Evolutionary conservation across 1,284 basidiomycete genomes (phyloP), one percentile per base, ranked within the genome.

Genomic region (Ceratobasidium sp.): DNA sequence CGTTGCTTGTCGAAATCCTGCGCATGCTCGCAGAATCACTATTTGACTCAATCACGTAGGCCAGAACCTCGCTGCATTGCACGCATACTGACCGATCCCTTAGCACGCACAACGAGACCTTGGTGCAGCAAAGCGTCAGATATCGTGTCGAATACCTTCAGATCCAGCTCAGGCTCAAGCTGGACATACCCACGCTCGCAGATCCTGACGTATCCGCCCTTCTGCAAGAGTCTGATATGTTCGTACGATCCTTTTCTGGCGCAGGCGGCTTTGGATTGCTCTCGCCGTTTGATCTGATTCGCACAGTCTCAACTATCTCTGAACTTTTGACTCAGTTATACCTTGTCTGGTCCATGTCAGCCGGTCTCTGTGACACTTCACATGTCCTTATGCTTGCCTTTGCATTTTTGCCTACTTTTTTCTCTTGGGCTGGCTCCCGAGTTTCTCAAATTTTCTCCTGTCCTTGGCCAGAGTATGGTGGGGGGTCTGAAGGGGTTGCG

Each of bases 201-300:
- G 89, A 92, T 77, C 89, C 91, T 45, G 79, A 83, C 74, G 83
- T 91, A 23, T 87, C 88, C 69, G 91, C 92, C 76, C 84, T 93
- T 36, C 83, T 94, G n/a, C 87, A 90, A 75, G 92, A 94, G 80
- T 92, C 92, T 16, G 92, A 92, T 76, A 84, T 90, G 28, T 91
- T 92, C 77, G 89, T 91, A 53, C 85, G 87, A 72, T 91, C 91
- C 6, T 90, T 93, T 79, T 87, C 85, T 75, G 88, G 88, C 60
- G 80, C 83, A 75, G 70, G 88, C 43, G 84, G 88, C 32, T 89
- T 91, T 80, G 89, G 90, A 48, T 83, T 92, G 36, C 83, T 91
- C 75, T 92, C 90, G 1, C 90, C 91, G 6, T 84, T 93, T 69
- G 90, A 93, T 78, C 87, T 93, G 74, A 83, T 91, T 76, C 89